Evolutionary conservation across 2,329 filamentous ascomycete species (phyloP), one percentile per base, ranked within the genome.

Genomic region (Aspergillus jensenii): DNA sequence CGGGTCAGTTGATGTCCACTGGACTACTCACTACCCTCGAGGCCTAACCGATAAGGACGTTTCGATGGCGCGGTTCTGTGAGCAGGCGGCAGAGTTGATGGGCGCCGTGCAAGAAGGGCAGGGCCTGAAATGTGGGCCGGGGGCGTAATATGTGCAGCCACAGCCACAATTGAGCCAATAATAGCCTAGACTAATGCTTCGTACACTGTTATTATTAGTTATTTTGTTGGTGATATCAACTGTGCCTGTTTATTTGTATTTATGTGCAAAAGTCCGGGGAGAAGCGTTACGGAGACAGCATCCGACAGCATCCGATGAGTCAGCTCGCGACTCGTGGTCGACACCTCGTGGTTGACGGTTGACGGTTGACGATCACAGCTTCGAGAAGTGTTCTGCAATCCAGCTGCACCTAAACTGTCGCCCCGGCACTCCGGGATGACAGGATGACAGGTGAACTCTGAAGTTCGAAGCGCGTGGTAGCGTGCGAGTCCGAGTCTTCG

Each of bases 11-110:
- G 68, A 73, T 59, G 64, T 75, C 53, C 69, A 74, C 65, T 77
- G 74, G 74, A 76, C 74, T 15, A 76, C 74, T 43, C 74, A 77
- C 65, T 61, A 64, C 19, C 74, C 74, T 6, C 72, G 69, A n/a
- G 74, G 74, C 23, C 67, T 77, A 23, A 71, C 73, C 9, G 58
- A 66, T 27, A 75, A 76, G 58, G 74, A 77, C 56, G 63, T 71
- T 31, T 60, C 61, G 3, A 71, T 76, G 70, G 74, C 74, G 4
- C 66, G 64, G 47, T 70, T 71, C 52, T 76, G 74, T 54, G 74
- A 77, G 51, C 63, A 72, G 47, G 69, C 72, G 27, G 74, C 73
- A 31, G 62, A 59, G 21, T 46, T 71, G 54, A 71, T 75, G 57
- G 72, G 72, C 6, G 64, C 67, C 1, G 72, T 75, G 40, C 64